Conservation (phyloP, 2,329 filamentous ascomycete species). For the Diaporthe vaccinii region DNA sequence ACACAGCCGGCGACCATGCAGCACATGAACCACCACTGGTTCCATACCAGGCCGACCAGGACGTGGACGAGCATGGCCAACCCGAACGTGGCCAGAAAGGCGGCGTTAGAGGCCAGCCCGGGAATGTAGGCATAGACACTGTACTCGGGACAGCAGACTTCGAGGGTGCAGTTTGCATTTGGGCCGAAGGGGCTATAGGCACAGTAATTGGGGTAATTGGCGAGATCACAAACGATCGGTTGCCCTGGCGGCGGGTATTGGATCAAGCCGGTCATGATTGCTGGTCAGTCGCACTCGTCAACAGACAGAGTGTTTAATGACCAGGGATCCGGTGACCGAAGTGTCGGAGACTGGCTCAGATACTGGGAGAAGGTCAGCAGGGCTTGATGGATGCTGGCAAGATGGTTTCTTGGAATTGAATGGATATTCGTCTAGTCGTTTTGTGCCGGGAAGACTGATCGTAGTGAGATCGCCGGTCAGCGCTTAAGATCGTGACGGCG, state of each 20-base stretch:
- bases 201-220: not conserved
- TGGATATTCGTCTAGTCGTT: too few relatives aligned
- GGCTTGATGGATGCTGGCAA: not conserved
- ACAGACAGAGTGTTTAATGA: not conserved
- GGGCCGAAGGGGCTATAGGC: constrained; percentile 56
- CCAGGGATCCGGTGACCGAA: not conserved
- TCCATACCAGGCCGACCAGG: constrained; percentile 64
- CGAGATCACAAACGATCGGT: not conserved
- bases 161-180: constrained; percentile 63
- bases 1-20: constrained; percentile 69
- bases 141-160: constrained; percentile 59
- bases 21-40: constrained; percentile 61
- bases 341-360: not conserved
- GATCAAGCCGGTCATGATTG: constrained; percentile 23
- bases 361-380: not conserved
- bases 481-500: not conserved
- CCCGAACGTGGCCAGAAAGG: constrained; percentile 60
- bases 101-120: constrained; percentile 55
- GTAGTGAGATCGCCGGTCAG: not conserved
- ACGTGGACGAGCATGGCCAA: constrained; percentile 62
- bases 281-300: not conserved
- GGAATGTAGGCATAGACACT: constrained; percentile 64
- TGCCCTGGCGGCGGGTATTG: not conserved
- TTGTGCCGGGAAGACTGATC: not conserved
- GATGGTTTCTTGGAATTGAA: not conserved